Percentiles rank a stretch among this genome's conserved stretches.
phyloP scores from a whole-genome alignment of 306 rosid genomes.

The Phaseolus lunatus region DNA sequence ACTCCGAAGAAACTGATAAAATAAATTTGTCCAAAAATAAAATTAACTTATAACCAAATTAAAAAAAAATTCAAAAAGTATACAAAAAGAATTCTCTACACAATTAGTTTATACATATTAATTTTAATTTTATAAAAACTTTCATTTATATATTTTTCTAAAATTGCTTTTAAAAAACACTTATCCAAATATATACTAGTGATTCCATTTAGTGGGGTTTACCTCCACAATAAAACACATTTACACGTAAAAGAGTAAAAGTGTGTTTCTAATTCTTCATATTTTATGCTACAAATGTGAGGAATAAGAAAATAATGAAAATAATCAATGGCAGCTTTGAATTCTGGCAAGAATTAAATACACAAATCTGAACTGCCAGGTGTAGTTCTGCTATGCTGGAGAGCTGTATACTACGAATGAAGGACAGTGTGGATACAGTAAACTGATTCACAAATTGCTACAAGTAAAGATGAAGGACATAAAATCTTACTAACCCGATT shows the following conservation, averaged over 20 bases:
- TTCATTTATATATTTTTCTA: too few species aligned
- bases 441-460: slow-evolving; percentile 38
- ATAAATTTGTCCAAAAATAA: too few species aligned
- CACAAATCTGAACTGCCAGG: slow-evolving; percentile 27
- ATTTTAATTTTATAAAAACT: too few species aligned
- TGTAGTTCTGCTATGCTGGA: slow-evolving; percentile 37
- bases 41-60: too few species aligned
- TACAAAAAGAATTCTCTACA: too few species aligned
- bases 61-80: too few species aligned
- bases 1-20: too few species aligned
- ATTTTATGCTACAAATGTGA: background rate
- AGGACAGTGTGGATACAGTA: background rate
- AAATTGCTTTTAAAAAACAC: too few species aligned
- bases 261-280: background rate
- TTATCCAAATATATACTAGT: background rate
- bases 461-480: slow-evolving; percentile 43
- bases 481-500: slow-evolving; percentile 43
- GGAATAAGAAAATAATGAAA: background rate
- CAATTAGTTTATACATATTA: too few species aligned
- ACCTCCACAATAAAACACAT: background rate
- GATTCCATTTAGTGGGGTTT: background rate
- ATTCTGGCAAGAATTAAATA: slow-evolving; percentile 25
- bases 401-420: slow-evolving; percentile 27
- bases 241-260: background rate
- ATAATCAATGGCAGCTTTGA: slow-evolving; percentile 24